Evolutionary conservation across 495 filamentous ascomycete genomes (phyloP).

Genomic region (Podospora pseudoanserina): DNA sequence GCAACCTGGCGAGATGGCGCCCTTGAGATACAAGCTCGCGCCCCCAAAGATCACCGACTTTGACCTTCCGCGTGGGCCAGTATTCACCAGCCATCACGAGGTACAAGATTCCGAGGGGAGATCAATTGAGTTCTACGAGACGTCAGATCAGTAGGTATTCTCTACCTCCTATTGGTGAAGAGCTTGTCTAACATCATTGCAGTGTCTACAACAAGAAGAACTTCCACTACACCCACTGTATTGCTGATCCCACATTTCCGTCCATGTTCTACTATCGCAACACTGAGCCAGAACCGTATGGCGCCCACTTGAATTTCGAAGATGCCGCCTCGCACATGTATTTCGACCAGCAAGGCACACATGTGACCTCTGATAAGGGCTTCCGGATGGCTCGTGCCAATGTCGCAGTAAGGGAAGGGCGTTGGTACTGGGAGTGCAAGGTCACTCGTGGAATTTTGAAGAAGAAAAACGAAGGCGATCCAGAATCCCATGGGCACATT

Average conservation of each 20-base stretch:
- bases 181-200: slow-evolving; percentile 6
- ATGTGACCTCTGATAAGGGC: slow-evolving; percentile 73
- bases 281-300: slow-evolving; percentile 77
- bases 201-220: slow-evolving; percentile 88
- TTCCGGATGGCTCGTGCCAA: slow-evolving; percentile 85
- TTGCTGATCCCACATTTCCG: slow-evolving; percentile 80
- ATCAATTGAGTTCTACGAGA: slow-evolving; percentile 56
- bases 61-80: slow-evolving; percentile 52
- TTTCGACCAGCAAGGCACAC: slow-evolving; percentile 56
- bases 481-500: slow-evolving; percentile 64
- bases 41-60: slow-evolving; percentile 57
- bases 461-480: slow-evolving; percentile 28
- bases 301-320: slow-evolving; percentile 82
- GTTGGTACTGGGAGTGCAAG: slow-evolving; percentile 91
- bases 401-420: slow-evolving; percentile 83
- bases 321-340: slow-evolving; percentile 78
- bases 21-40: slow-evolving; percentile 56
- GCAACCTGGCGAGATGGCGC: slow-evolving; percentile 39
- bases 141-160: slow-evolving; percentile 60
- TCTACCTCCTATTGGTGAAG: neutral
- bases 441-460: slow-evolving; percentile 63
- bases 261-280: slow-evolving; percentile 86
- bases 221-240: slow-evolving; percentile 86
- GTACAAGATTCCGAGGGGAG: slow-evolving; percentile 41
- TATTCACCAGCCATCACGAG: slow-evolving; percentile 51